Base-by-base conservation (phyloP, 2,329 filamentous ascomycete species). In the Microthyrium microscopicum region DNA sequence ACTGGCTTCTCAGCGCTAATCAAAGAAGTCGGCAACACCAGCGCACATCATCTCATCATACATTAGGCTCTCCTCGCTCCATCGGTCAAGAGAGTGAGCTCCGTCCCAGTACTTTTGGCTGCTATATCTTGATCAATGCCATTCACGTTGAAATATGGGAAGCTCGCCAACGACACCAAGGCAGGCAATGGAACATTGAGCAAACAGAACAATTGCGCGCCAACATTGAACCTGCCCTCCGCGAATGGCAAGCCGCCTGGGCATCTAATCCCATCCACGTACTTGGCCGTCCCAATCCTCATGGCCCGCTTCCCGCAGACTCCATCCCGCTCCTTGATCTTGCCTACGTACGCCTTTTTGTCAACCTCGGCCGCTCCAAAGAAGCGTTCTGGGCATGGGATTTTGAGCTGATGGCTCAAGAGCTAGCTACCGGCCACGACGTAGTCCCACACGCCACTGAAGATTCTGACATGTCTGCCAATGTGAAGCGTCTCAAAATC, bases 111-210 rank as follows among this genome's bases (percentile, higher is more conserved):
- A 85, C 84, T 0, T 92, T 93, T 51, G 89, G 87, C 6, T 93
- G 84, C 50, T 64, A 94, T 20, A 69, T 94, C 5, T 60, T 98
- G 41, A 94, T 95, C 51, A 87, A 93, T 49, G 85, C 89, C 3
- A 64, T 95, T 17, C 89, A 95, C 57, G 94, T 94, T 45, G 94
- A 93, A 54, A 94, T 95, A 28, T 95, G 89, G 89, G 87, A 95
- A 56, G 94, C 85, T 0, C 70, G 87, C 17, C 85, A 93, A 54
- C 68, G 84, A 33, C 85, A 94, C 45, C 77, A 85, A 45, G 84
- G 80, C 44, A 77, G 83, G 40, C 66, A 83, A 31, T 94, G 87
- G 87, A 92, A 84, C 2, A 73, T 77, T 21, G 77, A 87, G 42
- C 87, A 95, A 54, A 92, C 83, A 0, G 85, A 95, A 44, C 83